These are phyloP conservation scores for Zygoascus ofunaensis DNA, from an alignment of 805 yeast species.

Conservation along the genomic window DNA sequence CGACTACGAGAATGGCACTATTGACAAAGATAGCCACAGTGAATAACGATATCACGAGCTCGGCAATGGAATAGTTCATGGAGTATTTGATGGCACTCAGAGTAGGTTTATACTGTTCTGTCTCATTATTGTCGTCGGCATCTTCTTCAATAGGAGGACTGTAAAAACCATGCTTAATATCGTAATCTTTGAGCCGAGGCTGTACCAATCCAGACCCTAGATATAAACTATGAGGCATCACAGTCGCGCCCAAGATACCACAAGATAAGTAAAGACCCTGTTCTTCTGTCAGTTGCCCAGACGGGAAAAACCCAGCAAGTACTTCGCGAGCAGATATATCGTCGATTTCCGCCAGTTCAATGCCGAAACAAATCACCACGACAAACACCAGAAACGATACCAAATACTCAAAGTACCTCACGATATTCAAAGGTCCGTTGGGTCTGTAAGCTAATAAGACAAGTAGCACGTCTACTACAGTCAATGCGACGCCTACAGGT, in stretches of 20 bases:
- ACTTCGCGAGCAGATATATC: conserved; percentile 47
- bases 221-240: conserved; percentile 86
- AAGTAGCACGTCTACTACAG: conserved; percentile 72
- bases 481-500: conserved; percentile 62
- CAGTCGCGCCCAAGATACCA: conserved; percentile 88
- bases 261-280: conserved; percentile 66
- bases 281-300: conserved; percentile 45
- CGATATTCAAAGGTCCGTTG: conserved; percentile 64
- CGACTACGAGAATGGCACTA: conserved; percentile 80
- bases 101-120: conserved; percentile 51
- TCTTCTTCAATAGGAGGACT: conserved; percentile 18
- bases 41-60: conserved; percentile 69
- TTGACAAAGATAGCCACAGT: conserved; percentile 90
- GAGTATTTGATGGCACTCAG: conserved; percentile 71
- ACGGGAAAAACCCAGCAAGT: conserved; percentile 63
- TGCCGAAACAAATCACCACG: conserved; percentile 66
- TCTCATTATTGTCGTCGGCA: conserved; percentile 12
- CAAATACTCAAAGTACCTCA: conserved; percentile 67
- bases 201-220: conserved; percentile 83
- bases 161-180: conserved; percentile 45
- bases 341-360: conserved; percentile 44
- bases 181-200: conserved; percentile 71
- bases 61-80: conserved; percentile 72
- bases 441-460: conserved; percentile 72
- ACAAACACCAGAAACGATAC: conserved; percentile 62